Evolutionary conservation across 768 basidiomycete species (phyloP).

Genomic region (Saitozyma sp.): DNA sequence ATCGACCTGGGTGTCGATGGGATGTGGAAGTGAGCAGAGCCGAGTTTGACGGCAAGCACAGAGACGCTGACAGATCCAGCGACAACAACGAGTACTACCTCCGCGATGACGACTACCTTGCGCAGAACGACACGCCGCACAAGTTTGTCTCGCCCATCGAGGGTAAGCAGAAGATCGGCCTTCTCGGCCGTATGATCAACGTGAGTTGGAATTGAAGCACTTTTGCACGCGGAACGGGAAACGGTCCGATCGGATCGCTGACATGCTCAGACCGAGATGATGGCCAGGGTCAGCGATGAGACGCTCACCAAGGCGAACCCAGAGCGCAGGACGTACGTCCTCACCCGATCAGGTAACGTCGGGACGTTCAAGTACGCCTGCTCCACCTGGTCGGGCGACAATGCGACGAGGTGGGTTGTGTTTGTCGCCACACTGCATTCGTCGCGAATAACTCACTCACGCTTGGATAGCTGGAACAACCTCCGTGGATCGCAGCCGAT

Average conservation of each 20-base stretch:
- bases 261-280: constrained; percentile 31
- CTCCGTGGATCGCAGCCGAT: constrained; percentile 48
- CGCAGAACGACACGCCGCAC: constrained; percentile 23
- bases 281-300: constrained; percentile 39
- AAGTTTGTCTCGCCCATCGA: constrained; percentile 17
- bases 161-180: constrained; percentile 32
- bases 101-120: constrained; percentile 40
- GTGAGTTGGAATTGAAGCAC: constrained; percentile 17
- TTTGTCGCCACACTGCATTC: background rate
- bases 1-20: constrained; percentile 47
- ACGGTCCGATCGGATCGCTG: background rate
- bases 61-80: constrained; percentile 15
- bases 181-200: constrained; percentile 47
- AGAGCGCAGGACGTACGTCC: constrained; percentile 43
- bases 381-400: constrained; percentile 51
- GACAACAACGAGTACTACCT: constrained; percentile 52
- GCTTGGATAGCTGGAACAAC: constrained; percentile 40
- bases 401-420: constrained; percentile 28
- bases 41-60: background rate
- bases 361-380: constrained; percentile 47
- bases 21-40: constrained; percentile 49
- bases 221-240: too few species aligned
- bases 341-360: constrained; percentile 50
- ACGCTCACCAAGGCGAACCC: constrained; percentile 31
- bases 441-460: background rate